These are phyloP conservation scores for Cyberlindnera maritima DNA, from an alignment of 805 yeast genomes.

Conservation along the genomic window DNA sequence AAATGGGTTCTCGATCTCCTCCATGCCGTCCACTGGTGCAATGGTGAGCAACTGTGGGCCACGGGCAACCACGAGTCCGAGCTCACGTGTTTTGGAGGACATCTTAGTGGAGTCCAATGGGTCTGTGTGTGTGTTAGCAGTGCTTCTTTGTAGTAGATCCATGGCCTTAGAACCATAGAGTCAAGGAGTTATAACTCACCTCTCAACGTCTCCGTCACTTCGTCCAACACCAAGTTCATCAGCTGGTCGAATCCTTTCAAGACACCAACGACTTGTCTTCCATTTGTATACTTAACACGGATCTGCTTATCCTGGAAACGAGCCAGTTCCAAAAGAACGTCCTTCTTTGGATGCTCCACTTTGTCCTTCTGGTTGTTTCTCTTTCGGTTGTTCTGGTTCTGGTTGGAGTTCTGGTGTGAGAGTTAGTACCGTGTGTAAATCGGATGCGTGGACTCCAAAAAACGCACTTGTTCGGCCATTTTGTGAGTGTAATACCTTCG, in stretches of 20 bases:
- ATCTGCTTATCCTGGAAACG: slow-evolving; percentile 72
- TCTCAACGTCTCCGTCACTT: slow-evolving; percentile 63
- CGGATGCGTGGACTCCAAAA: too few relatives aligned
- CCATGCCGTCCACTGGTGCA: slow-evolving; percentile 71
- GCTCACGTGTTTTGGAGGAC: slow-evolving; percentile 56
- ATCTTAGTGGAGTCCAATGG: slow-evolving; percentile 57
- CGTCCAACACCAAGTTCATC: slow-evolving; percentile 75
- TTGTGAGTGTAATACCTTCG: too few relatives aligned
- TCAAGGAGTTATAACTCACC: slow-evolving; percentile 33
- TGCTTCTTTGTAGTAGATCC: too few relatives aligned
- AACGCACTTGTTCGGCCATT: too few relatives aligned
- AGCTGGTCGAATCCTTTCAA: slow-evolving; percentile 83
- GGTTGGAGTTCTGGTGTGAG: slow-evolving; percentile 3
- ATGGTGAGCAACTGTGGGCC: slow-evolving; percentile 75
- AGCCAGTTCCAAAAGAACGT: slow-evolving; percentile 79
- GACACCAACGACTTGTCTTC: slow-evolving; percentile 72
- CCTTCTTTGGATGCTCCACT: slow-evolving; percentile 79
- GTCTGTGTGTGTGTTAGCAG: slow-evolving; percentile 34
- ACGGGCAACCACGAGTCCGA: slow-evolving; percentile 82
- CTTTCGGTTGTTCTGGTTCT: slow-evolving; percentile 17
- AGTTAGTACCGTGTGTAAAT: too few relatives aligned
- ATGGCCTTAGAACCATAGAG: neutral
- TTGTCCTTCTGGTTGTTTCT: slow-evolving; percentile 30
- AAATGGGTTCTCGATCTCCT: slow-evolving; percentile 70
- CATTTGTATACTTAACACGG: slow-evolving; percentile 80